Base-by-base conservation (phyloP, 225 moss, liverwort and hornwort species). In the Polytrichum commune region DNA sequence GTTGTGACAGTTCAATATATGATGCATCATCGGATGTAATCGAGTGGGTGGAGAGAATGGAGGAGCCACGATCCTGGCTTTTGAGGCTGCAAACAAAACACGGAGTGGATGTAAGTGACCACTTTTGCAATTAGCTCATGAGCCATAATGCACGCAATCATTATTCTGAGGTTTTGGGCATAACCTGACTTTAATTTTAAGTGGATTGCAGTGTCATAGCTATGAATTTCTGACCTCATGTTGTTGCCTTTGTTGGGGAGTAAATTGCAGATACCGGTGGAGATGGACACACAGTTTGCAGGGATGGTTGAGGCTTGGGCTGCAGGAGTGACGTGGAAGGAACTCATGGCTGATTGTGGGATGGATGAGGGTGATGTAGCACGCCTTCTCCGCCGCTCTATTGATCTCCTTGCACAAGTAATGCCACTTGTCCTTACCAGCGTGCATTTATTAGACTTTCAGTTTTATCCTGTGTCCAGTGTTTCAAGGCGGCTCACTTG, bases 341-440 rank as follows among this genome's bases (percentile, higher is more conserved):
- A 97, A 72, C 84, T 97, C 69, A 94, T 92, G 90, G 79, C 81
- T 28, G 92, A 97, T 72, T 88, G 82, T 76, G 94, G 91, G 63
- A 91, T 97, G 92, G 97, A 94, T 70, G 97, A 97, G 71, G 97
- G 97, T 27, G 97, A 97, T 80, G 88, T 91, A 64, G 97, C 97
- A 28, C 84, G 97, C 66, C 91, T 94, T 78, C 94, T 97, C 73
- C 90, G 97, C 63, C 88, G 94, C 58, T 92, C 91, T 64, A 92
- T 94, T 29, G 97, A 97, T 74, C 92, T 97, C 46, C 97, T 97
- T 54, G 83, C 94, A 64, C 97, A 89, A 76, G 89, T 88, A 79
- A 75, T 33, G 23, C 57, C 26, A 7, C 20, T 35, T 65, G 6
- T 73, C 18, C 18, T 25, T 64, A 18, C 23, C 64, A 38, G 13